Evolutionary conservation across 345 rosid genomes (phyloP), one percentile per base, ranked within the genome.

Genomic region (Citrus unshiu): DNA sequence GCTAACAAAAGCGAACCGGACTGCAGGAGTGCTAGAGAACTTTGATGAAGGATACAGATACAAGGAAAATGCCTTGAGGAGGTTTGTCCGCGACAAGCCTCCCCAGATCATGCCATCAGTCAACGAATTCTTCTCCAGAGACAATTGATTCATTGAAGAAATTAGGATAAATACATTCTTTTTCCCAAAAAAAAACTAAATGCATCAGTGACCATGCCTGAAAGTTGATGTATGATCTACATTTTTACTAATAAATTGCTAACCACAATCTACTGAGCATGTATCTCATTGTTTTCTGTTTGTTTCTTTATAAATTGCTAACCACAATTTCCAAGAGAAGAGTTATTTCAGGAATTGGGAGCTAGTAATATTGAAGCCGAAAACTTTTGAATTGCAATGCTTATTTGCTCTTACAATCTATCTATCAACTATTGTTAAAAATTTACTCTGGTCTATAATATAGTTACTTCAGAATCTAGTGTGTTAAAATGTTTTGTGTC

Each of bases 91-190:
- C 32, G 72, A 69, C 0, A 88, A 24, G 56, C 13, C 77, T 18
- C 82, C 92, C 25, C 82, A 91, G 89, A 73, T 91, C 84, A 89
- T 91, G 93, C 92, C 93, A 4, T 87, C 93, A 27, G 8, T 91
- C 84, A 90, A 90, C 58, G 58, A 80, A 76, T 89, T 90, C 85
- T 91, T 90, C 88, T 87, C 92, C 2, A 81, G 86, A 13, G 93
- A 22, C 13, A 18, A 51, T 7, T 9, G 27, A 22, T 59, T 22
- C 27, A 73, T 35, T 24, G 56, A 46, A 40, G 37, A 74, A 25
- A 24, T 30, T 39, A 37, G 49, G 21, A 58, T 3, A 35, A 60
- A 39, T 3, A 5, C 25, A 10, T 2, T 37, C 1, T 73, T 59
- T 19, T 22, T 73, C 2, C 9, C 27, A 22, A 35, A 6, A 6